Evolutionary conservation across 2,329 filamentous ascomycete genomes (phyloP), one percentile per base, ranked within the genome.

Genomic region (Talaromyces islandicus): DNA sequence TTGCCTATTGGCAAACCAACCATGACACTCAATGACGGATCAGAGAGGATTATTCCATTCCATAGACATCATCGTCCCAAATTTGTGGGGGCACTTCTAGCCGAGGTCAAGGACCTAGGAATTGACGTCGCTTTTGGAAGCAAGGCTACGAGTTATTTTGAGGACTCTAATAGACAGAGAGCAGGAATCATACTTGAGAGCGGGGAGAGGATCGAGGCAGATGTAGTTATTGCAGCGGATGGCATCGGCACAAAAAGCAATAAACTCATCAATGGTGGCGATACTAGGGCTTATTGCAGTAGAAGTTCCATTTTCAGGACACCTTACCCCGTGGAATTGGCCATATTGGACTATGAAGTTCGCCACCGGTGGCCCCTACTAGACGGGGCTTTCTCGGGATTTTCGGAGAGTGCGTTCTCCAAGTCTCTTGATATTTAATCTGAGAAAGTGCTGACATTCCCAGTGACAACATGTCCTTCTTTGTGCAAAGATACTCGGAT

Each of bases 221-320:
- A 85, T 62, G 65, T 83, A 10, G 80, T 84, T 2, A 73, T 84
- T 56, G 81, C 78, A 2, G 77, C 81, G 0, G 82, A 85, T 60
- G 82, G 82, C 4, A 80, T 84, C n/a, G 74, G 81, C 12, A 81
- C 78, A 14, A 80, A 75, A 63, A 80, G 80, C 2, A 71, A 80
- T 17, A 77, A 80, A 63, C 65, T 79, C 0, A 80, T 82, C n/a
- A 69, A 64, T 56, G 65, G 65, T 9, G 62, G 55, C 53, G 65
- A 71, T 57, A 70, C 70, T 56, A 65, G 64, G 53, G 68, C 69
- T 17, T 69, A 69, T 57, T 57, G 62, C 3, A 66, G 62, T 27
- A 64, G 65, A 10, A 64, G 64, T 57, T 61, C 65, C 1, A 62
- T 67, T n/a, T 67, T 64, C 52, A 61, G 65, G 11, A 56, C 64